Base-by-base conservation (phyloP, 2,329 filamentous ascomycete species). In the Talaromyces piceae region DNA sequence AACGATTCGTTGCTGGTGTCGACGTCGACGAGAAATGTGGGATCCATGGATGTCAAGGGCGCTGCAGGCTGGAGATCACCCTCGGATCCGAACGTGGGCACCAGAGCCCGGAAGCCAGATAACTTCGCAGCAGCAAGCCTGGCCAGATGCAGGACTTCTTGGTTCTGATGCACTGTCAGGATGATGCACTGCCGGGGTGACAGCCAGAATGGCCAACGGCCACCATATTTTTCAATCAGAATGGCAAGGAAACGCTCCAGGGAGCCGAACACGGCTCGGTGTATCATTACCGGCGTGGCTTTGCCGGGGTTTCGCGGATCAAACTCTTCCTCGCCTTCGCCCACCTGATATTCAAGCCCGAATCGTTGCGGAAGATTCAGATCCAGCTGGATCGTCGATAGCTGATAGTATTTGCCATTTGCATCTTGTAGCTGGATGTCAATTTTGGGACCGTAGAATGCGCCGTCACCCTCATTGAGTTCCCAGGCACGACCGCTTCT, bases 381-480 rank as follows among this genome's bases (percentile, higher is more conserved):
- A 66, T 95, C 89, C 25, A 95, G 79, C 72, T 95, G 89, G 47
- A 95, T 85, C 0, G 89, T 94, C 3, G 88, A 90, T 2, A 90
- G 88, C 65, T 95, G 89, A 63, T 94, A 89, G 61, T 90, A 87
- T 63, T 91, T 94, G 6, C 87, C 88, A 61, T 88, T 80, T 1
- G 85, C 84, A 63, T 94, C 89, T 54, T 79, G 81, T 43, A 95
- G 70, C 33, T 94, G 82, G 41, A 95, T 87, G 63, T 95, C 89
- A 57, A 95, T 95, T 71, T 95, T 95, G 27, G 90, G 89, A 0
- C 90, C 89, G 62, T 95, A 95, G 63, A 95, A 95, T 3, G 89
- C 89, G 12, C 90, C 89, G 54, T 94, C 89, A 9, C 88, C 88
- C 60, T 85, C 79, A 56, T 90, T 91, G 52, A 91, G 59, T 2